A percentile compares a stretch with the other conserved stretches of the same genome.
Conservation (phyloP, 179 eudicot genomes). For the Nepenthes alata region DNA sequence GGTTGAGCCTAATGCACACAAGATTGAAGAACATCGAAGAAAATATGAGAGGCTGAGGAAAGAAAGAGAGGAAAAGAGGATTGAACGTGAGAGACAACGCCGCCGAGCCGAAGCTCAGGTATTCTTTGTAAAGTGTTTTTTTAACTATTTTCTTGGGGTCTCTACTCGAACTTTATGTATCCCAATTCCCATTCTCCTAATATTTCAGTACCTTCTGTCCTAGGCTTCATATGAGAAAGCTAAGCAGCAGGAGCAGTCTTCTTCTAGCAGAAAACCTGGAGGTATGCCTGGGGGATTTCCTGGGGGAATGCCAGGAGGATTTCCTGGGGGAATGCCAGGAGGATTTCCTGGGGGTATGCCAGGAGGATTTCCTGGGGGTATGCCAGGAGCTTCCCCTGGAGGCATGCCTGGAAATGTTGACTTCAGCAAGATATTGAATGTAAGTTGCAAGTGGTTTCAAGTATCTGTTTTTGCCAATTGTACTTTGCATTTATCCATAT, state of each 20-base stretch:
- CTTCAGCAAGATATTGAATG: constrained; percentile 80
- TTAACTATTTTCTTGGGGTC: neutral
- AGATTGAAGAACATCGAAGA: constrained; percentile 72
- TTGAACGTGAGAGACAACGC: constrained; percentile 51
- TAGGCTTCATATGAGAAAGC: constrained; percentile 97
- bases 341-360: neutral
- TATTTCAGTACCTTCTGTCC: neutral
- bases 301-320: neutral
- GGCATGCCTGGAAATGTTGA: constrained; percentile 58
- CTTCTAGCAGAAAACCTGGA: constrained; percentile 32
- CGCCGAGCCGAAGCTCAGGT: constrained; percentile 83
- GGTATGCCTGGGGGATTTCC: constrained; percentile 1
- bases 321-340: constrained; percentile 2
- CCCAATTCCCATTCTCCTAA: neutral
- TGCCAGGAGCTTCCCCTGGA: no score
- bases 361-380: neutral
- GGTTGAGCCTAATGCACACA: constrained; percentile 84
- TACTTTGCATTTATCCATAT: neutral
- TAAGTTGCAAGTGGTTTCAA: constrained; percentile 18
- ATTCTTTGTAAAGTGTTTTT: neutral
- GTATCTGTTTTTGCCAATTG: neutral
- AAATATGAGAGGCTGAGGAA: constrained; percentile 72
- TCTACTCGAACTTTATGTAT: neutral
- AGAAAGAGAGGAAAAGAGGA: constrained; percentile 50
- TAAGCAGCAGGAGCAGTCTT: constrained; percentile 65